These are phyloP conservation scores for Leishmania aethiopica DNA, from an alignment of 208 protist species.

Conservation along the genomic window DNA sequence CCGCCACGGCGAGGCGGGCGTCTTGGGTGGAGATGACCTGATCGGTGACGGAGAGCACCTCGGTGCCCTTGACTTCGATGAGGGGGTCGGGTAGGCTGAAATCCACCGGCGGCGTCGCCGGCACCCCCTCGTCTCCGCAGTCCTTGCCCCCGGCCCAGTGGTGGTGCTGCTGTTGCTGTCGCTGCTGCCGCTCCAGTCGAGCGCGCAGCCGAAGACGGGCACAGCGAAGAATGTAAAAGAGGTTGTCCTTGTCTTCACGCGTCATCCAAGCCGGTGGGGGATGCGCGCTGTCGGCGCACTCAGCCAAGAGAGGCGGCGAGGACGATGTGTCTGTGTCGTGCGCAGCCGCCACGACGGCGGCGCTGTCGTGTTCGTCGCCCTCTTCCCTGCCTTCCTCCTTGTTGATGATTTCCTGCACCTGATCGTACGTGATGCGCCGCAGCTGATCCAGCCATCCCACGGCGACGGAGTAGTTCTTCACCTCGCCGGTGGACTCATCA, in stretches of 20 bases:
- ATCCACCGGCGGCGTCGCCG: constrained; percentile 33
- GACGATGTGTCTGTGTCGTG: not conserved
- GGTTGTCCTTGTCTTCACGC: constrained; percentile 32
- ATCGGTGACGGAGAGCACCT: constrained; percentile 70
- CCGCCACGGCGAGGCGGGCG: constrained; percentile 79
- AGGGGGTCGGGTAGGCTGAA: constrained; percentile 76
- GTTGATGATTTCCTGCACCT: constrained; percentile 71
- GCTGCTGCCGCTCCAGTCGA: constrained; percentile 35
- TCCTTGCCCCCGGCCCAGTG: not conserved
- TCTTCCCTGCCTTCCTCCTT: constrained; percentile 3
- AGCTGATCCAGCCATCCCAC: constrained; percentile 80
- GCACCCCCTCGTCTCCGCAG: not conserved
- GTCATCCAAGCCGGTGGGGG: constrained; percentile 62
- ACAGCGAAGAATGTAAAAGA: constrained; percentile 63
- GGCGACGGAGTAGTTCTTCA: constrained; percentile 73
- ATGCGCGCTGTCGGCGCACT: not conserved
- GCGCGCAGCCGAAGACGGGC: constrained; percentile 47
- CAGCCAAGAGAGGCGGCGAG: not conserved
- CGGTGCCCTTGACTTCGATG: constrained; percentile 62
- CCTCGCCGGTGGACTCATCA: constrained; percentile 63
- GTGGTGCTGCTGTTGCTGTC: constrained; percentile 2
- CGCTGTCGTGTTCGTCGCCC: not conserved
- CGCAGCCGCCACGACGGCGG: not conserved
- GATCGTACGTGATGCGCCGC: constrained; percentile 89
- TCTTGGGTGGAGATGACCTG: constrained; percentile 82